Percentiles rank a stretch among this genome's conserved stretches.
Conservation (phyloP, 1,284 basidiomycete genomes). For the Golubevia sp. region DNA sequence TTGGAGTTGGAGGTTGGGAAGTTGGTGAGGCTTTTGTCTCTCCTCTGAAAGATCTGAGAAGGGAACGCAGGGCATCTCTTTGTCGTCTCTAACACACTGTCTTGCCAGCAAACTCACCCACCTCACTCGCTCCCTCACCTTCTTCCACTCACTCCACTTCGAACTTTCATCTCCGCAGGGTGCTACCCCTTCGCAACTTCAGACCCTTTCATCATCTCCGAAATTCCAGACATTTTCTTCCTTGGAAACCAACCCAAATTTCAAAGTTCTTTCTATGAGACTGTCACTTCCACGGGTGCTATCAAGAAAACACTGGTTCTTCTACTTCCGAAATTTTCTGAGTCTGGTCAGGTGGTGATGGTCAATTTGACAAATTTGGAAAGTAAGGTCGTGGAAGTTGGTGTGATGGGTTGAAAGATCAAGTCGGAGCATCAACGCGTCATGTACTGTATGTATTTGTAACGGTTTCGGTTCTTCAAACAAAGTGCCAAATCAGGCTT, state of each 20-base stretch:
- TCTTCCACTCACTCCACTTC: neutral
- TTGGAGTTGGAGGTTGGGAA: neutral
- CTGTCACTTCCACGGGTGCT: conserved; percentile 20
- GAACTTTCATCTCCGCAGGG: conserved; percentile 64
- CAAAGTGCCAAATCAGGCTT: too few relatives aligned
- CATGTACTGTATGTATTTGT: too few relatives aligned
- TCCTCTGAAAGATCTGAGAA: too few relatives aligned
- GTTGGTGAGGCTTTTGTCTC: neutral
- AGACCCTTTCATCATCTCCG: conserved; percentile 86
- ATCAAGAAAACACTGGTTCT: conserved; percentile 69
- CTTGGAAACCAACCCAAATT: conserved; percentile 81
- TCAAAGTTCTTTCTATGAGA: conserved; percentile 65
- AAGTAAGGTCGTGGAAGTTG: conserved; percentile 60
- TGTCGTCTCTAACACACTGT: too few relatives aligned
- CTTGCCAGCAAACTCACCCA: too few relatives aligned
- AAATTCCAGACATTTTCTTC: conserved; percentile 86
- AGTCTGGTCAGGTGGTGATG: conserved; percentile 70
- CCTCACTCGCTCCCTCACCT: neutral
- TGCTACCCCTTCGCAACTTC: conserved; percentile 87
- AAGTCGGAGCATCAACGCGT: too few relatives aligned
- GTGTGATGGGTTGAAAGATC: too few relatives aligned
- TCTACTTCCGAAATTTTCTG: conserved; percentile 79
- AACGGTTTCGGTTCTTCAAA: too few relatives aligned
- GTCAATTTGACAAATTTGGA: conserved; percentile 70
- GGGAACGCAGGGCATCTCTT: too few relatives aligned